Evolutionary conservation across 352 stramenopile genomes (phyloP), one percentile per base, ranked within the genome.

Genomic region (Phytophthora fragariae): DNA sequence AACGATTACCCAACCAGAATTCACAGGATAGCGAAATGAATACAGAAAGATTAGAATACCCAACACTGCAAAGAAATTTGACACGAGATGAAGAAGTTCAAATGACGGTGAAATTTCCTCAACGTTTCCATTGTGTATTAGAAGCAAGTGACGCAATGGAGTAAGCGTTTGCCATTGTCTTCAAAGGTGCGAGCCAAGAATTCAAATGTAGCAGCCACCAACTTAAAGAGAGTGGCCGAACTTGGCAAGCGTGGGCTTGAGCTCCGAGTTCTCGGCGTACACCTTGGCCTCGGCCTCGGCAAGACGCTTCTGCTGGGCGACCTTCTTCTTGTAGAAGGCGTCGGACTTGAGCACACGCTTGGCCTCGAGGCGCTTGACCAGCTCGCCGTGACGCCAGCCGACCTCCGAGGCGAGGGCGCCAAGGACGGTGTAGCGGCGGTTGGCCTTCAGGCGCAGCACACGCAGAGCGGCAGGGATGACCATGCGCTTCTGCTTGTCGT

Each of bases 401-500:
- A 99, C 96, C 78, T 98, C 91, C 75, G 94, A 91, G 29, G 97
- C 94, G 49, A 99, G 92, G 62, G 96, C 89, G 77, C 96, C 97
- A 63, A 99, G 90, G 69, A 98, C 92, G 72, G 96, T 99, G 94
- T 91, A 99, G 66, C 96, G 90, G 67, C 97, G 92, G 73, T 87
- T 92, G 60, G 95, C 93, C 85, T 98, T 98, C 72, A 99, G 89
- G 70, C 96, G 92, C 52, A 99, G 81, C 58, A 97, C 92, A 70
- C 89, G 88, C 74, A 99, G 94, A 53, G 98, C 98, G 52, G 98
- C 95, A 33, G 98, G 98, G 66, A 99, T 95, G 41, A 99, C 98
- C 85, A 99, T 97, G 52, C 97, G 91, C 95, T 99, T 99, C 89
- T 99, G 92, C 90, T 99, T 99, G 88, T 99, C 97, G 83, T 98